Percentiles rank a stretch among this genome's conserved stretches.
These are phyloP conservation scores for Fusarium praegraminearum DNA, from an alignment of 2,329 filamentous ascomycete species.

Conservation along the genomic window DNA sequence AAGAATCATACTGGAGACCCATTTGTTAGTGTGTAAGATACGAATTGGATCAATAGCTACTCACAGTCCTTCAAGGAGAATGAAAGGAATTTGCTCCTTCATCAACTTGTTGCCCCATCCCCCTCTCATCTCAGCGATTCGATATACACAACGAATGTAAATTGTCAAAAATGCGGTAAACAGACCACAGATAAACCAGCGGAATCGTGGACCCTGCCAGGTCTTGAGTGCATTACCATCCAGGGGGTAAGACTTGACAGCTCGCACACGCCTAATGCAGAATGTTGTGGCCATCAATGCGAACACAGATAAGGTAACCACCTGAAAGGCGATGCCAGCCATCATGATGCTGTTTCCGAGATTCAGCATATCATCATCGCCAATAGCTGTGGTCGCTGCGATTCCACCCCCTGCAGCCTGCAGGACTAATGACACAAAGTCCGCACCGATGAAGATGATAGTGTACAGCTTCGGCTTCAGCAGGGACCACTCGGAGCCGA, in stretches of 20 bases:
- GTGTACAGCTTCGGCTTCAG: conserved; percentile 21
- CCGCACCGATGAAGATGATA: conserved; percentile 15
- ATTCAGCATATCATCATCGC: neutral
- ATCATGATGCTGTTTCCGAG: conserved; percentile 16
- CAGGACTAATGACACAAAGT: conserved; percentile 5
- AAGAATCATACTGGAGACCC: conserved; percentile 2
- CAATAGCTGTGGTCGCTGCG: conserved; percentile 1
- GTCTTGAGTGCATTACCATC: neutral
- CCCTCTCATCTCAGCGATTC: conserved; percentile 18
- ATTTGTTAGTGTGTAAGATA: neutral
- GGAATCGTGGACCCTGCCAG: neutral
- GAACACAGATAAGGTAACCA: conserved; percentile 12
- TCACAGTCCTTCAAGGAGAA: conserved; percentile 15
- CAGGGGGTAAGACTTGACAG: neutral
- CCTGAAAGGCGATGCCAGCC: conserved; percentile 14
- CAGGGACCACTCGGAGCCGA: conserved; percentile 12
- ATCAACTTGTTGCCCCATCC: conserved; percentile 7
- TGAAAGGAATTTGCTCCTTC: conserved; percentile 16
- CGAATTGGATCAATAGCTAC: neutral
- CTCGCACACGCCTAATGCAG: neutral
- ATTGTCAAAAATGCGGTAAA: conserved; percentile 6
- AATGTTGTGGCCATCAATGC: conserved; percentile 1
- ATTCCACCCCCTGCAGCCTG: conserved; percentile 21
- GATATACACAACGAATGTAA: conserved; percentile 22
- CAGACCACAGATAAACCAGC: neutral